Evolutionary conservation across 2,329 filamentous ascomycete species (phyloP), one percentile per base, ranked within the genome.

Genomic region (Aspergillus sp.): DNA sequence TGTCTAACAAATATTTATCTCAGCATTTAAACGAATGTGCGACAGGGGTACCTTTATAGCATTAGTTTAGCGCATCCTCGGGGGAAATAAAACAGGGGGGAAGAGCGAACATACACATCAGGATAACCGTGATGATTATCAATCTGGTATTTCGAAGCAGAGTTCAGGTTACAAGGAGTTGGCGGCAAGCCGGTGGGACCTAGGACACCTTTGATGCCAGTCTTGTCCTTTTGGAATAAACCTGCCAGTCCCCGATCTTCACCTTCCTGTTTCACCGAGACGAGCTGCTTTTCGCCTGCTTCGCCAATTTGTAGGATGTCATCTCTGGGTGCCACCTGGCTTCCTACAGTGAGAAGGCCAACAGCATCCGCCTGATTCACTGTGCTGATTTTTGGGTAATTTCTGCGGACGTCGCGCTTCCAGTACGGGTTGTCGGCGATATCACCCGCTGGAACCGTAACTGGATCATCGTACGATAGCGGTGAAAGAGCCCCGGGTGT

Each of bases 381-480:
- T 46, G 90, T 87, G 70, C 89, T 93, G 56, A 89, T 82, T 67
- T 83, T 84, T 33, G 95, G 90, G 79, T 98, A 98, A 69, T 83
- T 83, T 69, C 95, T 86, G 68, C 95, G 89, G 61, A 81, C 76
- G 72, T 99, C 95, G 70, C 95, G 92, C 83, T 96, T 96, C 91
- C 92, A 99, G 81, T 97, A 96, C 39, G 91, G 86, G 79, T 96
- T 96, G 75, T 93, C 90, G 68, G 91, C 91, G 68, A 96, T 87
- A 74, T 96, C 91, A 65, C 84, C 90, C 2, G 91, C 90, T n/a
- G 91, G 91, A 0, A 89, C 59, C 13, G 91, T 96, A 59, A 93
- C 89, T 20, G 90, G 90, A 73, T 96, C 91, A 74, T 90, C 86
- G 80, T 93, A 95, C 59, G 76, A 76, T 57, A 83, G 78, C 37